phyloP scores from a whole-genome alignment of 768 basidiomycete genomes.

The Suillus subalutaceus region DNA sequence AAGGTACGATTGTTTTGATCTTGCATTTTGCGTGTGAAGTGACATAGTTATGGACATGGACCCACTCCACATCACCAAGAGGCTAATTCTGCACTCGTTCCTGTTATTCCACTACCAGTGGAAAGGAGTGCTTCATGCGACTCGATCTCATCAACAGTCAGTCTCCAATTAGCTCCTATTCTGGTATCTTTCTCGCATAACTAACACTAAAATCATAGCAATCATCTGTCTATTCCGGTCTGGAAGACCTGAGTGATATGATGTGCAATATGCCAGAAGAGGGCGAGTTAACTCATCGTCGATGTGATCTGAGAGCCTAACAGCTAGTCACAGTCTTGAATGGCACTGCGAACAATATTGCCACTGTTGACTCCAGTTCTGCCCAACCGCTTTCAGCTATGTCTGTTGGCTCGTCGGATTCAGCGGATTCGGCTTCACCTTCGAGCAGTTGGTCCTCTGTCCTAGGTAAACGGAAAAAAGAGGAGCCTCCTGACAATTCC shows the following conservation, averaged over 20 bases:
- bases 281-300: slow-evolving; percentile 3
- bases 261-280: slow-evolving; percentile 15
- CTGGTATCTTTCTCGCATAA: not conserved
- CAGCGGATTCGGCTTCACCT: slow-evolving; percentile 18
- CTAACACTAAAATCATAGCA: slow-evolving; percentile 7
- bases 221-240: slow-evolving; percentile 16
- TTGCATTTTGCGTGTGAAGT: not conserved
- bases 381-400: not conserved
- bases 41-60: not conserved
- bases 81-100: not conserved
- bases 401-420: not conserved
- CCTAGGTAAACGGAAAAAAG: slow-evolving; percentile 19
- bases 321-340: not conserved
- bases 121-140: slow-evolving; percentile 9
- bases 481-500: not conserved
- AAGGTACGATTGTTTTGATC: not conserved
- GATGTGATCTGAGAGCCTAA: not conserved
- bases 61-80: not conserved
- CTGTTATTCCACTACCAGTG: not conserved
- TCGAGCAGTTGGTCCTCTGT: slow-evolving; percentile 6
- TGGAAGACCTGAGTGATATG: slow-evolving; percentile 16
- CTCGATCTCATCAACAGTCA: slow-evolving; percentile 13
- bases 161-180: not conserved
- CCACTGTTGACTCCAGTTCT: too few relatives aligned
- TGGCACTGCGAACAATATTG: not conserved